Percentiles rank a stretch among this genome's conserved stretches.
phyloP scores from a whole-genome alignment of 345 rosid genomes.

The Corymbia maculata region DNA sequence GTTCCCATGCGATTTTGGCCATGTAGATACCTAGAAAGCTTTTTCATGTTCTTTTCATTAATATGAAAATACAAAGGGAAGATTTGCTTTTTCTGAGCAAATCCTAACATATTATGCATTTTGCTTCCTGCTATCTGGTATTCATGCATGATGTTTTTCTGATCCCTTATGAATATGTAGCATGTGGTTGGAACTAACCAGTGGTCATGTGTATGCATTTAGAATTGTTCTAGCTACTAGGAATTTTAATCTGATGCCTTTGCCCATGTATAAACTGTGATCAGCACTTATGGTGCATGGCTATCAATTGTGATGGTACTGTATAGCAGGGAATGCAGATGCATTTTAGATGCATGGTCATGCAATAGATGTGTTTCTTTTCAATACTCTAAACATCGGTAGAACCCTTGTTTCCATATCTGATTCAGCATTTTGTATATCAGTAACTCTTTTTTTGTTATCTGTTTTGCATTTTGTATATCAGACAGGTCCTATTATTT shows the following conservation, averaged over 20 bases:
- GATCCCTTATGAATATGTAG: background rate
- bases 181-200: background rate
- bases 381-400: background rate
- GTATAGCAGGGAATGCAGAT: background rate
- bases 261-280: background rate
- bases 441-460: background rate
- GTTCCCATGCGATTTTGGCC: background rate
- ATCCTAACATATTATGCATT: background rate
- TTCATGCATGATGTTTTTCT: background rate
- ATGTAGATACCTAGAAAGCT: background rate
- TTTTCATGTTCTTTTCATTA: background rate
- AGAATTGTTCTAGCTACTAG: background rate
- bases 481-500: constrained; percentile 64
- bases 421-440: background rate
- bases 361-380: background rate
- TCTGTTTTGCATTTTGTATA: constrained; percentile 16
- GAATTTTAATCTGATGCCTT: background rate
- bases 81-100: background rate
- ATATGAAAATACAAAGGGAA: background rate
- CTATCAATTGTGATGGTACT: background rate
- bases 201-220: background rate
- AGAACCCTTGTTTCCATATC: background rate
- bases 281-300: background rate
- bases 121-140: background rate
- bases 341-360: background rate